These are phyloP conservation scores for Aspergillus sp. DNA, from an alignment of 2,329 filamentous ascomycete genomes.

Conservation along the genomic window DNA sequence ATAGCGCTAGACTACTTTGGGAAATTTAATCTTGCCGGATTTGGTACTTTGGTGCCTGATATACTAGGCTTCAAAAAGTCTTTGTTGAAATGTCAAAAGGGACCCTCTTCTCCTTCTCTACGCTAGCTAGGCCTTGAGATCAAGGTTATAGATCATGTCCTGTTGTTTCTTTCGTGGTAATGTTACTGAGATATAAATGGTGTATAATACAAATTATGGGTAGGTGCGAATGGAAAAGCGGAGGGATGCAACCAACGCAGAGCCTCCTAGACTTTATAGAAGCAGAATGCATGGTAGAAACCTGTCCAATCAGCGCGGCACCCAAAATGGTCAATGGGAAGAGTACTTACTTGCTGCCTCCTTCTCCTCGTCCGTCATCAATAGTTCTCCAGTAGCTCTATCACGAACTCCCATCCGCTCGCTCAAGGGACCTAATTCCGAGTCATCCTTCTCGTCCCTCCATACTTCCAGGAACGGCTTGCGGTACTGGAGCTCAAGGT, in stretches of 20 bases:
- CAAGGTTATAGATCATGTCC: not conserved
- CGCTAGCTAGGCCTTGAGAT: not conserved
- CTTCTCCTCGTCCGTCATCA: constrained; percentile 84
- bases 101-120: not conserved
- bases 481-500: constrained; percentile 92
- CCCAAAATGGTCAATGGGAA: not conserved
- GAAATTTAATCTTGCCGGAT: constrained; percentile 25
- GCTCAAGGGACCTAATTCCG: constrained; percentile 77
- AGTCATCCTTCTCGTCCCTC: constrained; percentile 86
- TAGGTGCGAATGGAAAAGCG: not conserved
- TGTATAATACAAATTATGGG: not conserved
- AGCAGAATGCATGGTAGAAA: constrained; percentile 95
- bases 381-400: constrained; percentile 65
- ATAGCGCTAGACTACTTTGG: constrained; percentile 37
- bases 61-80: constrained; percentile 12
- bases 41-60: not conserved
- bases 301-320: constrained; percentile 36
- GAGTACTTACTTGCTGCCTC: constrained; percentile 71
- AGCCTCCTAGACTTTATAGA: constrained; percentile 77
- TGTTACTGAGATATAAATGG: not conserved
- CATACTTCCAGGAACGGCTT: constrained; percentile 90
- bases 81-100: not conserved
- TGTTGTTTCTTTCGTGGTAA: not conserved
- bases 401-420: constrained; percentile 95
- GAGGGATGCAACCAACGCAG: not conserved